Conservation (phyloP, 2,329 filamentous ascomycete genomes). For the Hypoxylon sp. region DNA sequence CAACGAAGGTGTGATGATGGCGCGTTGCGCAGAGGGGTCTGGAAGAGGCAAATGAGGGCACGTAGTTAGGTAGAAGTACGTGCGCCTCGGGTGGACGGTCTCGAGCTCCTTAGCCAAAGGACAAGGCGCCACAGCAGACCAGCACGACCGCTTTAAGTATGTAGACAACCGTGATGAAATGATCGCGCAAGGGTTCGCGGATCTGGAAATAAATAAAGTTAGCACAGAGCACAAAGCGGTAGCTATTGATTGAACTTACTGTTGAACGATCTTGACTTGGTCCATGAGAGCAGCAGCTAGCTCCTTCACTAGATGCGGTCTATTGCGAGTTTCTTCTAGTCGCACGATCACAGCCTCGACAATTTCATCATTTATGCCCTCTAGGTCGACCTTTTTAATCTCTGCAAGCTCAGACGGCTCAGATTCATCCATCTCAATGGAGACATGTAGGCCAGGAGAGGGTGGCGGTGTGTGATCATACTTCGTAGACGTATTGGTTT, state of each 20-base stretch:
- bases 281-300: conserved; percentile 84
- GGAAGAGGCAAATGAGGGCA: conserved; percentile 86
- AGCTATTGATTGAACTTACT: conserved; percentile 72
- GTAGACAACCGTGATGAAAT: conserved; percentile 92
- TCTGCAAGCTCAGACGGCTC: conserved; percentile 52
- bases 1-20: conserved; percentile 86
- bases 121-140: conserved; percentile 84
- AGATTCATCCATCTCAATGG: conserved; percentile 60
- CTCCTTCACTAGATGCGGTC: conserved; percentile 95
- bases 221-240: conserved; percentile 22
- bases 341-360: conserved; percentile 92
- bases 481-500: conserved; percentile 58
- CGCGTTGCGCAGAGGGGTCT: conserved; percentile 67
- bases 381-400: conserved; percentile 77
- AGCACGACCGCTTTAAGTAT: conserved; percentile 88
- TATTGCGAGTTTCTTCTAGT: conserved; percentile 89
- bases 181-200: conserved; percentile 94
- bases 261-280: conserved; percentile 86
- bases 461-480: conserved; percentile 85
- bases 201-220: conserved; percentile 71
- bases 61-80: conserved; percentile 97
- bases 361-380: conserved; percentile 93
- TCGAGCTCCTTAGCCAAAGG: conserved; percentile 94
- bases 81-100: conserved; percentile 90
- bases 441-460: conserved; percentile 70